Evolutionary conservation across 306 rosid species (phyloP), one percentile per base, ranked within the genome.

Genomic region (Vigna hirtella): DNA sequence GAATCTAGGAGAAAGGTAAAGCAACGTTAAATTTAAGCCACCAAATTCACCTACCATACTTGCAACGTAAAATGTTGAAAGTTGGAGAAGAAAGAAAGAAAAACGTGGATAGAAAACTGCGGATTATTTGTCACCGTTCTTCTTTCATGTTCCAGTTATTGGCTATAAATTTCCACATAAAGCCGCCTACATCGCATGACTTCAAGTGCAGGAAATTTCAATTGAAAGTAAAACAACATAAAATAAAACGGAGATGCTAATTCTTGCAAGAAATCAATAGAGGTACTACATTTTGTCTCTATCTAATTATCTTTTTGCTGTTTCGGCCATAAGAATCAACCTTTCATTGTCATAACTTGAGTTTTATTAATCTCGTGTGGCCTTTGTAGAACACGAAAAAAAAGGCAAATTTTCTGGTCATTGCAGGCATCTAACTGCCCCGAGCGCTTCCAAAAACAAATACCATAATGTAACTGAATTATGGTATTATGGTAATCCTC

Each of bases 31-130:
- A 74, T 81, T 79, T 58, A 47, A 76, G 69, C 90, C 89, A 71
- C 89, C 76, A 78, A 74, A 55, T 81, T 85, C 87, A 72, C 85
- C 87, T 73, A 81, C 91, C 56, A 79, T 83, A 78, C 63, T 57
- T 83, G 57, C 85, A 79, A 76, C 50, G 40, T 30, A 73, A 49
- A 70, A 63, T 48, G 32, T 77, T 34, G 76, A 53, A 70, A 40
- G 47, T 72, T 73, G 32, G 7, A 52, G 38, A 6, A 45, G 26
- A 6, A 61, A 45, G 26, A 15, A 61, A 9, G 13, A 43, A 36
- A 53, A n/a, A 28, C 22, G 16, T 9, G 67, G 20, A 52, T 61
- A 51, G 67, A 81, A 76, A 58, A 61, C 16, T 17, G 16, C 5
- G 16, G 20, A 63, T 42, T 6, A 49, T 63, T 55, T 79, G 43